Evolutionary conservation across 768 basidiomycete genomes (phyloP).

Genomic region (Pholiota molesta): DNA sequence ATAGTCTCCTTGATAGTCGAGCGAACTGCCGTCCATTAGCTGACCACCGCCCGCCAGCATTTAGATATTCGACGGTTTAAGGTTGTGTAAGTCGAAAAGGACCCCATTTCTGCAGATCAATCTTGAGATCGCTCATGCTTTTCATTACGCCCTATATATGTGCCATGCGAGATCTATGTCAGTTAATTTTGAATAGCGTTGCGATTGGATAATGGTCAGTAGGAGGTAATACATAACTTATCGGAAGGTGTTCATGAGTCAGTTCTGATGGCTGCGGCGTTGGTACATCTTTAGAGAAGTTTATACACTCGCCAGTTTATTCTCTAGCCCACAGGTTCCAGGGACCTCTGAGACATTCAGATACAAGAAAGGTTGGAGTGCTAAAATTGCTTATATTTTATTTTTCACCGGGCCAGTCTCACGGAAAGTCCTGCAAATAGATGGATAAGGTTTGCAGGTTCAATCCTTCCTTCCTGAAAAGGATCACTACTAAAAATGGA

Average conservation of each 20-base stretch:
- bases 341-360: neutral
- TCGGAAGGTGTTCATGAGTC: neutral
- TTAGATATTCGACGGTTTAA: neutral
- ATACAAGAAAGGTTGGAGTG: too few species aligned
- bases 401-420: neutral
- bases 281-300: neutral
- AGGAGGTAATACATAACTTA: neutral
- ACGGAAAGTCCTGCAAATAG: neutral
- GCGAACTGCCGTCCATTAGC: neutral
- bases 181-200: neutral
- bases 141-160: neutral
- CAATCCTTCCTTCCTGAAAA: conserved; percentile 5
- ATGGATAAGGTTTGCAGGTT: conserved; percentile 8
- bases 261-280: neutral
- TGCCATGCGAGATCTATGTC: neutral
- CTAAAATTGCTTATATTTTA: neutral
- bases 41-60: neutral
- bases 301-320: neutral
- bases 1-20: neutral
- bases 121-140: neutral
- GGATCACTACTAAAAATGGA: neutral
- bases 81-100: neutral
- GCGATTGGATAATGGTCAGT: neutral
- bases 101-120: neutral
- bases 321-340: neutral